A percentile compares a stretch with the other conserved stretches of the same genome.
Conservation (phyloP, 495 filamentous ascomycete genomes). For the Tuber borchii region DNA sequence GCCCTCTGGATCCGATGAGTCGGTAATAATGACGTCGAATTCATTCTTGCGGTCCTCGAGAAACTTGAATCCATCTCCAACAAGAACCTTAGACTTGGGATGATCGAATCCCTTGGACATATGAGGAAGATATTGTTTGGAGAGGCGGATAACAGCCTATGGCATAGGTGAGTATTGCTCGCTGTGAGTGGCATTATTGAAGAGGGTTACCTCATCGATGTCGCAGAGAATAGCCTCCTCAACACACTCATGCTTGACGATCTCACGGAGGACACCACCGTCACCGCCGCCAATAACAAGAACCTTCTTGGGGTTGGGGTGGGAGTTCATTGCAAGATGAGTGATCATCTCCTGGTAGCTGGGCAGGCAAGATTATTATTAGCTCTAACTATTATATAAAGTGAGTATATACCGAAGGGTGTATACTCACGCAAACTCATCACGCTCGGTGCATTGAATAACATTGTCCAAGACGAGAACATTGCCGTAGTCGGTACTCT, state of each 20-base stretch:
- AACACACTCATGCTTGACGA: conserved; percentile 86
- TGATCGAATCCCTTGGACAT: conserved; percentile 92
- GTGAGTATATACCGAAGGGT: not conserved
- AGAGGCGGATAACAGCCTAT: conserved; percentile 92
- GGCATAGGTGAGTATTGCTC: not conserved
- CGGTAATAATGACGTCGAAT: conserved; percentile 99
- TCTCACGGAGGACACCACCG: conserved; percentile 92
- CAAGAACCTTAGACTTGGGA: conserved; percentile 80
- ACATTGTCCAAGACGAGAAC: conserved; percentile 98
- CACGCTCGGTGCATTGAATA: conserved; percentile 95
- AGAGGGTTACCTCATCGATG: conserved; percentile 76
- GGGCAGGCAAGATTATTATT: not conserved
- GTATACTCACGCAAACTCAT: conserved; percentile 76
- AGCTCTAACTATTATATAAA: conserved; percentile 5
- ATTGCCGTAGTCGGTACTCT: conserved; percentile 91
- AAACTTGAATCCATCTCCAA: conserved; percentile 98
- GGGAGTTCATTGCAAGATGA: conserved; percentile 95
- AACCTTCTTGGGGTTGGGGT: conserved; percentile 95
- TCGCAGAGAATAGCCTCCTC: conserved; percentile 95
- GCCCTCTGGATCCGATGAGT: conserved; percentile 94
- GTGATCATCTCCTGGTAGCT: conserved; percentile 99
- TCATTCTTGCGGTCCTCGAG: conserved; percentile 83
- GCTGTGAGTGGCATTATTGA: not conserved
- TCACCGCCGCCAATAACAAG: conserved; percentile 97
- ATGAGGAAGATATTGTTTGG: conserved; percentile 92